Percentiles rank a stretch among this genome's conserved stretches.
Conservation (phyloP, 805 yeast genomes). For the Metschnikowia santaceciliae region DNA sequence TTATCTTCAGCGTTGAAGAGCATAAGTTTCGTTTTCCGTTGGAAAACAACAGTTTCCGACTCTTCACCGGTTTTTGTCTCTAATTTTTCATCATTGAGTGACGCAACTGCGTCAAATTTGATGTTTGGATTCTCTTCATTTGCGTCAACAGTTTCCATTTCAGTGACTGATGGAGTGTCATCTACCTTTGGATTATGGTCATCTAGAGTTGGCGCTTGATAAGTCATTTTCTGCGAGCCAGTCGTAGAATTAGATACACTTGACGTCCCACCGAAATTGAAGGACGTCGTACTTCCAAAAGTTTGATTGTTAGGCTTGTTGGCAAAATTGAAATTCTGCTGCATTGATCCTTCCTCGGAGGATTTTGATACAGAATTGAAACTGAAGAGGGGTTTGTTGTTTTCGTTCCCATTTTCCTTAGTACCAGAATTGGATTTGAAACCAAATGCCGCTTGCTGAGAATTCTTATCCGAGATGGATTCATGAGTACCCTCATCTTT, state of each 20-base stretch:
- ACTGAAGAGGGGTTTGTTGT: background rate
- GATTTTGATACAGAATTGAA: background rate
- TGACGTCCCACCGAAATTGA: background rate
- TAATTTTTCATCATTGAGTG: constrained; percentile 42
- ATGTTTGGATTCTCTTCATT: constrained; percentile 43
- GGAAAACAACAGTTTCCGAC: constrained; percentile 59
- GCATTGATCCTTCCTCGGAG: background rate
- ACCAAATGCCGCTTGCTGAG: background rate
- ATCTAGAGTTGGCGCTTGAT: background rate
- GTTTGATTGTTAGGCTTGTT: background rate
- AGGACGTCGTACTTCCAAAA: background rate
- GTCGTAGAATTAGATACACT: constrained; percentile 1
- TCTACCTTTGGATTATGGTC: background rate
- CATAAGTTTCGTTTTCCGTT: constrained; percentile 70
- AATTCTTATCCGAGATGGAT: background rate
- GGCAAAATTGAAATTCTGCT: background rate
- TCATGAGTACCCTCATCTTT: background rate
- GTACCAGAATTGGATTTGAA: background rate
- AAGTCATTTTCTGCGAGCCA: background rate
- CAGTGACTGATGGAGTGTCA: background rate
- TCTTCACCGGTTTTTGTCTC: constrained; percentile 70
- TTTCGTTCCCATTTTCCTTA: background rate
- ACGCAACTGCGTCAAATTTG: constrained; percentile 35
- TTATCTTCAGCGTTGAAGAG: constrained; percentile 51
- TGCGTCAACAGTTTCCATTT: constrained; percentile 9